Conservation (phyloP, 78 protist species). For the Dictyostelium capitatum region DNA sequence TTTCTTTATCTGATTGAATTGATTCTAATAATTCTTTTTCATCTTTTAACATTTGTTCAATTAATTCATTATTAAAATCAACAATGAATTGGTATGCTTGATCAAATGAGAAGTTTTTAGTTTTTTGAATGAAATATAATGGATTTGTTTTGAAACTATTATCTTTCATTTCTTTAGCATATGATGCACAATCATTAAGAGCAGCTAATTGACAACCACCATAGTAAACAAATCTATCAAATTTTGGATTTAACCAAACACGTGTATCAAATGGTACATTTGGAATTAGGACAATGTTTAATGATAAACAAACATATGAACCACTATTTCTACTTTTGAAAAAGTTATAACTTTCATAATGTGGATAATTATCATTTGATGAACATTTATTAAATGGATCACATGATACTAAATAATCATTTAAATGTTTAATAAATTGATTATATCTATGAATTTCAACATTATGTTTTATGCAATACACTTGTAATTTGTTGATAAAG, state of each 20-base stretch:
- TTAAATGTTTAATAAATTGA: neutral
- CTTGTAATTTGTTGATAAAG: neutral
- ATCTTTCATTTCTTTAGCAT: neutral
- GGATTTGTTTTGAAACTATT: neutral
- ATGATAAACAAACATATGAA: neutral
- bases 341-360: constrained; percentile 7
- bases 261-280: neutral
- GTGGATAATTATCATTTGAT: neutral
- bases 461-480: neutral
- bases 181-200: neutral
- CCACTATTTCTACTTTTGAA: neutral
- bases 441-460: neutral
- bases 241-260: neutral
- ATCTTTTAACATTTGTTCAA: neutral
- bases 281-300: neutral
- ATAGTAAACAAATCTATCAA: neutral
- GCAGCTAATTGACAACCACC: neutral
- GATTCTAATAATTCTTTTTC: neutral
- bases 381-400: neutral
- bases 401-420: neutral
- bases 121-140: neutral
- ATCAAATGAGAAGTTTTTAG: neutral
- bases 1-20: neutral
- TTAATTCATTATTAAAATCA: neutral
- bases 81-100: neutral